Conservation (phyloP, 257 asterid genomes). For the Galeopsis tetrahit region DNA sequence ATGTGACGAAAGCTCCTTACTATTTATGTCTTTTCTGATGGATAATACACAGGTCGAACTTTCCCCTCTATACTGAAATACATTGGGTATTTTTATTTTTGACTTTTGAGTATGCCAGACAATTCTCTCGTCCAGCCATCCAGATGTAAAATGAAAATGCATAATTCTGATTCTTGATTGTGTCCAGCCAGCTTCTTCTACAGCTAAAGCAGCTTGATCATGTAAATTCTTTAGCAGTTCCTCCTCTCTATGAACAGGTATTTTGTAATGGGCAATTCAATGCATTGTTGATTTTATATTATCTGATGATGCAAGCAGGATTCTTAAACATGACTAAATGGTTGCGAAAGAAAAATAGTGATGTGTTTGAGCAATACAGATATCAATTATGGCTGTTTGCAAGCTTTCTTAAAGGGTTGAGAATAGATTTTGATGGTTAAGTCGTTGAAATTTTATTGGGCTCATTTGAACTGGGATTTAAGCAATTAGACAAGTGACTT, state of each 20-base stretch:
- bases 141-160: neutral
- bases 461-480: neutral
- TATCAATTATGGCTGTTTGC: neutral
- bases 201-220: neutral
- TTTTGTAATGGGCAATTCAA: neutral
- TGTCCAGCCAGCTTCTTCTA: neutral
- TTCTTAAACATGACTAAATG: neutral
- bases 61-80: neutral
- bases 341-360: neutral
- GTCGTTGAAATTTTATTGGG: neutral
- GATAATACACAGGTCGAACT: neutral
- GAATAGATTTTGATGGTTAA: neutral
- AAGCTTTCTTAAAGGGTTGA: neutral
- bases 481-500: neutral
- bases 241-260: conserved; percentile 14
- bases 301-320: conserved; percentile 1
- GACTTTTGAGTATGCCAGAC: neutral
- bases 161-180: neutral
- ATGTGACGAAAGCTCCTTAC: neutral
- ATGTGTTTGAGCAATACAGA: neutral
- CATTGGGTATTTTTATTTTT: neutral
- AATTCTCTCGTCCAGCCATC: neutral
- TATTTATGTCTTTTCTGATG: neutral
- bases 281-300: neutral
- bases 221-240: neutral